Evolutionary conservation across 495 filamentous ascomycete genomes (phyloP), one percentile per base, ranked within the genome.

Genomic region (Xylaria bambusicola): DNA sequence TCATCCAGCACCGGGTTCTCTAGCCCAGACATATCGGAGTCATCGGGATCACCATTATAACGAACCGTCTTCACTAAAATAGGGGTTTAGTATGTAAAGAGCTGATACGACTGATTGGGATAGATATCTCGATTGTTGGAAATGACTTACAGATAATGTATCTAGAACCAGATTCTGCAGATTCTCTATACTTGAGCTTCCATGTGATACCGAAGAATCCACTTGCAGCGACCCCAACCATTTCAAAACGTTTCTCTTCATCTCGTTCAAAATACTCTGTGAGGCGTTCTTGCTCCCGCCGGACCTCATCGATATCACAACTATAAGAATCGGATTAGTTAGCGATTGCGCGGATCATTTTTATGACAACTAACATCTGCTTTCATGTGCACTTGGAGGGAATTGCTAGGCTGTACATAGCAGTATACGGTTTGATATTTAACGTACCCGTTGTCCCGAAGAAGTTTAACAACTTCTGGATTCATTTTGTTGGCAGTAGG

Each of bases 11-110:
- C 31, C 31, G 31, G 5, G 31, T 33, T 10, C 31, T 33, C 10
- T n/a, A n/a, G n/a, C n/a, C n/a, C n/a, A n/a, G n/a, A n/a, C n/a
- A n/a, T n/a, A n/a, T n/a, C n/a, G n/a, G n/a, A n/a, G n/a, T n/a
- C n/a, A n/a, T n/a, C n/a, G n/a, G n/a, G n/a, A n/a, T n/a, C n/a
- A n/a, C n/a, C n/a, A n/a, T n/a, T n/a, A n/a, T n/a, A n/a, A 38
- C 36, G 36, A 27, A 38, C 50, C 13, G 35, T 52, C 50, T 52
- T 52, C 23, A 52, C 50, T 52, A n/a, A 23, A 38, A 6, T 15
- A 40, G 13, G 2, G 2, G 13, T 17, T 52, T 38, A 40, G 33
- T 35, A 40, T 15, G 24, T 38, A 4, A 24, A 6, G n/a, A 24
- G 35, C 18, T 2, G 8, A 15, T 20, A 10, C 7, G 3, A 0